Base-by-base conservation (phyloP, 2,329 filamentous ascomycete genomes). In the Ophioceras dolichostomum region DNA sequence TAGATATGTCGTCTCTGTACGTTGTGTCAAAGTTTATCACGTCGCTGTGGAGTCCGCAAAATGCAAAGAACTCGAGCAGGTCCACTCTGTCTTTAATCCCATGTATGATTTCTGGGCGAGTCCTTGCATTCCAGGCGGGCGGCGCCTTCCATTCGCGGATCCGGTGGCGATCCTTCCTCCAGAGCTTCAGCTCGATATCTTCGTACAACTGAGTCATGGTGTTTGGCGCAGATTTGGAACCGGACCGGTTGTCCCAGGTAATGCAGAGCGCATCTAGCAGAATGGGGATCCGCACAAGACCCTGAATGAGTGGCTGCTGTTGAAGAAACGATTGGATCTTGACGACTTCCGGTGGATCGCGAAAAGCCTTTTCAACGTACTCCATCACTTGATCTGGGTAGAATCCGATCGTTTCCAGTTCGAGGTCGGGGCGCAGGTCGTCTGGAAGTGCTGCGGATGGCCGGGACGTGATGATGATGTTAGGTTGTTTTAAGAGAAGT, bases 211-310 rank as follows among this genome's bases (percentile, higher is more conserved):
- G 42, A 1, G 58, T 63, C 58, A 64, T 64, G 3, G 57, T 62
- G 14, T 56, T 34, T 3, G 44, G 47, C 4, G 22, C 27, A 18
- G 20, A 19, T 29, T 32, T 29, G 2, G 30, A 19, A 29, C 20
- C 12, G 16, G 47, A 37, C 19, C 48, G 40, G 0, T 44, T 32
- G 34, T 51, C 39, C 60, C 59, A 65, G 13, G 37, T 55, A 32
- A 48, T 59, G 40, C 61, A 66, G 18, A 66, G 39, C 1, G 62
- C 62, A 48, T 66, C 63, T 1, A 67, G 47, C 35, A 59, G 60
- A 39, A 66, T 59, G 0, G 61, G 64, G 30, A 66, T 64, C n/a
- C 53, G 58, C 3, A 60, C 49, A 20, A 66, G 51, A 5, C 44
- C 50, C 34, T 56, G 44, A 9, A 66, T 47, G 6, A 60, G 44